Evolutionary conservation across 345 rosid species (phyloP).

Genomic region (Adansonia digitata): DNA sequence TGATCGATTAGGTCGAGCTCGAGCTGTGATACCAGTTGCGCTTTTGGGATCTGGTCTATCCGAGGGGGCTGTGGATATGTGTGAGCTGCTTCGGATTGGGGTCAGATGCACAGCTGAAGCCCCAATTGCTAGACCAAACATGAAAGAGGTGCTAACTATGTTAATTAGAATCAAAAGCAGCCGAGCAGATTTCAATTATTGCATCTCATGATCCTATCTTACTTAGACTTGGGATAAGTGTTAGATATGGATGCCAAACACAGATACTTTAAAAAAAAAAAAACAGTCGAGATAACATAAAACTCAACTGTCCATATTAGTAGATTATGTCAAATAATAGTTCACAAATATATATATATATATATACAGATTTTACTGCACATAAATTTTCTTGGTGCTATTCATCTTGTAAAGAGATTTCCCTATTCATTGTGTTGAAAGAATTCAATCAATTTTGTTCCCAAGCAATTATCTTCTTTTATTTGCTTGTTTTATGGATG

Average conservation of each 20-base stretch:
- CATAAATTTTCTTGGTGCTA: background rate
- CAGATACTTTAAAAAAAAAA: too few relatives aligned
- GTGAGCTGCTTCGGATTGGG: conserved; percentile 57
- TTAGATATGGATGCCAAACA: too few relatives aligned
- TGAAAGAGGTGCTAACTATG: conserved; percentile 76
- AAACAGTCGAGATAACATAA: too few relatives aligned
- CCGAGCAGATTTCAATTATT: conserved; percentile 27
- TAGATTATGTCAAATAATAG: background rate
- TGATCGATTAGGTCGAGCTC: conserved; percentile 19
- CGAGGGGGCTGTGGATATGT: conserved; percentile 60
- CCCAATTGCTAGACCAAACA: conserved; percentile 82
- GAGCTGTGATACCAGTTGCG: conserved; percentile 32
- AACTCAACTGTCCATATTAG: background rate
- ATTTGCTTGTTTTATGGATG: background rate
- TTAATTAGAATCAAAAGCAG: conserved; percentile 39
- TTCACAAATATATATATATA: background rate
- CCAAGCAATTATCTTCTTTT: background rate
- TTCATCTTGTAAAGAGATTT: conserved; percentile 20
- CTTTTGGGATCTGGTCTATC: conserved; percentile 62
- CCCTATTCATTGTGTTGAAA: background rate
- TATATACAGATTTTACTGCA: background rate
- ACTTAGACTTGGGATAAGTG: background rate
- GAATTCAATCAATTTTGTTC: background rate
- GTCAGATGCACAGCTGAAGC: conserved; percentile 68
- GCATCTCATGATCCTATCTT: conserved; percentile 1